These are phyloP conservation scores for Ascodesmis nigricans DNA, from an alignment of 495 filamentous ascomycete species.

Conservation along the genomic window DNA sequence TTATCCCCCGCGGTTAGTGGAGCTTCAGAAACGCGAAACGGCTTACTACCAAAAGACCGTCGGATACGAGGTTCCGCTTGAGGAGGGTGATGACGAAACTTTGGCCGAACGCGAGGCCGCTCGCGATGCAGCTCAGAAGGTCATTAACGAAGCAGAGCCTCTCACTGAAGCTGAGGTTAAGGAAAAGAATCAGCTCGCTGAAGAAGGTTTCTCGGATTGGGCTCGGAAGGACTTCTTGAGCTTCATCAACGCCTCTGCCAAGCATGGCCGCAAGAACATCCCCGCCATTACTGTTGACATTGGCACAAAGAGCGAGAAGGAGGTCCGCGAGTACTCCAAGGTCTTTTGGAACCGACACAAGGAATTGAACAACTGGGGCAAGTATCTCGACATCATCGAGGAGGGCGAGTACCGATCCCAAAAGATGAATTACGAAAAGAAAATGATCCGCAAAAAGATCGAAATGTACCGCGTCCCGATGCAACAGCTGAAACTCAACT, in stretches of 20 bases:
- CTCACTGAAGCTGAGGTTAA: slow-evolving; percentile 76
- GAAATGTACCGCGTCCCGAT: slow-evolving; percentile 85
- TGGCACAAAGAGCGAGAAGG: slow-evolving; percentile 66
- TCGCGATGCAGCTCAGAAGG: slow-evolving; percentile 64
- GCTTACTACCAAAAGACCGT: slow-evolving; percentile 92
- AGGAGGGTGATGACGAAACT: slow-evolving; percentile 66
- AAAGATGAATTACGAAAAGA: slow-evolving; percentile 76
- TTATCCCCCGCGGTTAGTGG: slow-evolving; percentile 58
- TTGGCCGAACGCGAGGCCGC: slow-evolving; percentile 69
- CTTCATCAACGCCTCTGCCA: slow-evolving; percentile 84
- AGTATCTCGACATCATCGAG: slow-evolving; percentile 70
- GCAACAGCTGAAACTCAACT: slow-evolving; percentile 95
- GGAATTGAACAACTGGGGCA: slow-evolving; percentile 68
- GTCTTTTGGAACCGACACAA: slow-evolving; percentile 86
- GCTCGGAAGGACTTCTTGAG: slow-evolving; percentile 95
- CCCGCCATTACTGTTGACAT: slow-evolving; percentile 70
- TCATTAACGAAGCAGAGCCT: slow-evolving; percentile 77
- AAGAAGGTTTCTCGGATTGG: slow-evolving; percentile 81
- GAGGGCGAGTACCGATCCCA: slow-evolving; percentile 73
- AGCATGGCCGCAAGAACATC: slow-evolving; percentile 71
- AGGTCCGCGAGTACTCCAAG: slow-evolving; percentile 73
- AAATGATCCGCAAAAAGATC: slow-evolving; percentile 89
- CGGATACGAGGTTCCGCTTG: slow-evolving; percentile 67
- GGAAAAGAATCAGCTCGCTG: slow-evolving; percentile 55
- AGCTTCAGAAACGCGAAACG: slow-evolving; percentile 89